Percentiles rank a stretch among this genome's conserved stretches.
phyloP scores from a whole-genome alignment of 805 yeast genomes.

The Saccharomycopsis amapae region DNA sequence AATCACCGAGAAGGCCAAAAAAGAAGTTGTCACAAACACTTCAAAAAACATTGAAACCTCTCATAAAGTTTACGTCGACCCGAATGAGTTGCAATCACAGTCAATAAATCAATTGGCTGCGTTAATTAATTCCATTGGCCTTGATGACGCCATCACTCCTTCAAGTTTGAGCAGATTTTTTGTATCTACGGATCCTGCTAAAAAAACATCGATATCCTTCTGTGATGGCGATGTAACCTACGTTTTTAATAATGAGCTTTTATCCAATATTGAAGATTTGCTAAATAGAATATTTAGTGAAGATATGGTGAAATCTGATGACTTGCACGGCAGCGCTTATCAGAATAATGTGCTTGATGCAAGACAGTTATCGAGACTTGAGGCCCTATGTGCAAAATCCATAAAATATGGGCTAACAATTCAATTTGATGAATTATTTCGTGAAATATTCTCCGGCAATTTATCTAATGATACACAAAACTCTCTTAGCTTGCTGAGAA shows the following conservation, averaged over 20 bases:
- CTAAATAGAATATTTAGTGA: conserved; percentile 24
- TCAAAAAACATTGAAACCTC: too few species aligned
- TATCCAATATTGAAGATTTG: conserved; percentile 24
- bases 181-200: not conserved
- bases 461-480: conserved; percentile 11
- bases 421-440: conserved; percentile 21
- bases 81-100: conserved; percentile 9
- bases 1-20: too few species aligned
- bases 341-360: conserved; percentile 3
- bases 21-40: too few species aligned
- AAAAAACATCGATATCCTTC: conserved; percentile 23
- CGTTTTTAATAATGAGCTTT: conserved; percentile 22
- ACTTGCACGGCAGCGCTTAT: conserved; percentile 24
- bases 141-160: not conserved
- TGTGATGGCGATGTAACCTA: conserved; percentile 18
- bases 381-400: conserved; percentile 28
- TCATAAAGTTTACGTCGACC: conserved; percentile 3
- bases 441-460: not conserved
- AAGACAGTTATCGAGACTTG: conserved; percentile 27
- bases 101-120: conserved; percentile 4
- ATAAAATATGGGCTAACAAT: conserved; percentile 25
- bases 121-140: conserved; percentile 21
- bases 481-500: conserved; percentile 17
- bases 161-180: not conserved
- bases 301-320: conserved; percentile 16